Evolutionary conservation across 257 asterid species (phyloP).

Genomic region (Catharanthus roseus): DNA sequence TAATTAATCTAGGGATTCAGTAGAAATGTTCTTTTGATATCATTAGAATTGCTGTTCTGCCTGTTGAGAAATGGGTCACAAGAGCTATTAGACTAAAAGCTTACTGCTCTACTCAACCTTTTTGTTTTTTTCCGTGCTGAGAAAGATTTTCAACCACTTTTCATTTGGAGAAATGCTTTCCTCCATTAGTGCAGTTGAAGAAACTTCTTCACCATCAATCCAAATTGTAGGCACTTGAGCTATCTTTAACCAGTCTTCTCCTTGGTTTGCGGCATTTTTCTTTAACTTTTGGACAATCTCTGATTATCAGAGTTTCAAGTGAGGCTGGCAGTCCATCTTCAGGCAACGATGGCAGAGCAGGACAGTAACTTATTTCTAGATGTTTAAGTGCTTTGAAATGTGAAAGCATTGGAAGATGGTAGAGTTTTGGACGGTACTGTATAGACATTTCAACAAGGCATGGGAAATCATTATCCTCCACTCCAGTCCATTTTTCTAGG

Average conservation of each 20-base stretch:
- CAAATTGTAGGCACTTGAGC: slow-evolving; percentile 24
- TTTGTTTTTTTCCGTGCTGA: neutral
- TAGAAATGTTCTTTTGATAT: too few relatives aligned
- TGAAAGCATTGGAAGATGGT: slow-evolving; percentile 26
- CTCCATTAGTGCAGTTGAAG: slow-evolving; percentile 8
- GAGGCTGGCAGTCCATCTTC: slow-evolving; percentile 33
- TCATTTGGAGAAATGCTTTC: neutral
- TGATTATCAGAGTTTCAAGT: slow-evolving; percentile 25
- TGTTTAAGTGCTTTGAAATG: slow-evolving; percentile 22
- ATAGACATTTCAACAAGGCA: slow-evolving; percentile 26
- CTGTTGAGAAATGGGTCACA: too few relatives aligned
- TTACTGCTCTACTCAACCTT: neutral
- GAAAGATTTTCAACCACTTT: neutral
- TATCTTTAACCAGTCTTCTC: slow-evolving; percentile 30
- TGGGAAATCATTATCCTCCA: slow-evolving; percentile 35
- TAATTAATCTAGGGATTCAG: too few relatives aligned
- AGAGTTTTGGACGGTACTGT: slow-evolving; percentile 36
- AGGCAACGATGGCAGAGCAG: slow-evolving; percentile 25
- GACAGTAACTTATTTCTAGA: slow-evolving; percentile 31
- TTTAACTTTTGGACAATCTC: slow-evolving; percentile 30
- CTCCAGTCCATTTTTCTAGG: slow-evolving; percentile 39
- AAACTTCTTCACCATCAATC: slow-evolving; percentile 30
- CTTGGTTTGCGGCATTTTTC: slow-evolving; percentile 27
- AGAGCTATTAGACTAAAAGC: neutral
- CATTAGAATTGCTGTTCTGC: too few relatives aligned